Base-by-base conservation (phyloP, 2,329 filamentous ascomycete genomes). In the Zymoseptoria pseudotritici region DNA sequence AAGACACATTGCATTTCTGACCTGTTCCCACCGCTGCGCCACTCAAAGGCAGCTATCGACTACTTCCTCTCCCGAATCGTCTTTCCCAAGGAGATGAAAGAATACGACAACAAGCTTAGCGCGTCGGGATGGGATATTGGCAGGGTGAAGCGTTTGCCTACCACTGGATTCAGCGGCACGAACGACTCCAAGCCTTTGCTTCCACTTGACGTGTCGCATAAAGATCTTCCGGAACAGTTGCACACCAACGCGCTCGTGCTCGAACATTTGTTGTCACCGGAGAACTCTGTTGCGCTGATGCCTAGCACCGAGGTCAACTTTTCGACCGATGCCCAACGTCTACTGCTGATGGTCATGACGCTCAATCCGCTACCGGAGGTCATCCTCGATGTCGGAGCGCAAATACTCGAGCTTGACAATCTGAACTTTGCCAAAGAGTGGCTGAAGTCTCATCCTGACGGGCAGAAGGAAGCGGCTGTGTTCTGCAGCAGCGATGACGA, bases 121-220 rank as follows among this genome's bases (percentile, higher is more conserved):
- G 81, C 84, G 0, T 88, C 84, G 0, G 86, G 84, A 0, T 90
- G 86, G 86, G 87, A 90, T 63, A 75, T 90, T 1, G 84, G 85
- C 0, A 0, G 70, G 73, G 0, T 69, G 77, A 5, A 68, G 85
- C 0, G 80, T 87, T 0, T 73, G 1, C 61, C 79, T 1, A 87
- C 86, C 0, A 89, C 86, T 0, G 87, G 87, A 0, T 91, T 91
- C 68, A 87, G 84, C 7, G 88, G 88, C 0, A 90, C 88, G 0
- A 89, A 88, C 52, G 87, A 90, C 67, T 85, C 82, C 19, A 77
- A 80, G 31, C 74, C 73, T 0, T 76, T 88, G 36, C 71, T 90
- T 0, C 87, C 87, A 0, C 70, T 85, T 13, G 84, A 78, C 0
- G 83, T 90, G 19, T 70, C 76, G 17, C 86, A 90, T 54, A 72